These are phyloP conservation scores for Croton setiger DNA, from an alignment of 441 rosid genomes.

Conservation along the genomic window DNA sequence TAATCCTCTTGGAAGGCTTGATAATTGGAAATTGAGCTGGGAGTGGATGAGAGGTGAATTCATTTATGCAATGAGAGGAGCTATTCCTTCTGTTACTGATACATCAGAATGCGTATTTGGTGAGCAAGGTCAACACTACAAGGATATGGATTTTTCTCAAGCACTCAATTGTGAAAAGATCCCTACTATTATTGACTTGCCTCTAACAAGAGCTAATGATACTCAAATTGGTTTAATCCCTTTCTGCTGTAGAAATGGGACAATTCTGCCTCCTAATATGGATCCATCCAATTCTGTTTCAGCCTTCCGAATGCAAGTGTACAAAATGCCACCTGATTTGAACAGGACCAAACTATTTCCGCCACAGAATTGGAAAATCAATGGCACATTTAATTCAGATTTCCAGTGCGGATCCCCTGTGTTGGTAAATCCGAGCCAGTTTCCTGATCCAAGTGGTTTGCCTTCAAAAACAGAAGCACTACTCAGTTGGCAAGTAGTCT, in stretches of 20 bases:
- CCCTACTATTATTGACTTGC: conserved; percentile 78
- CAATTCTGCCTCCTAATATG: conserved; percentile 67
- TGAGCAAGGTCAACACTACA: conserved; percentile 48
- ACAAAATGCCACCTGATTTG: conserved; percentile 82
- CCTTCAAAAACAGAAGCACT: conserved; percentile 49
- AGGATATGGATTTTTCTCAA: conserved; percentile 47
- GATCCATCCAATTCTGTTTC: conserved; percentile 65
- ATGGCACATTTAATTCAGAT: conserved; percentile 63
- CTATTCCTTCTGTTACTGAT: conserved; percentile 59
- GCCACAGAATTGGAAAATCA: conserved; percentile 78
- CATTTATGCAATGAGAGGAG: conserved; percentile 71
- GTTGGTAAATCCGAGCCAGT: conserved; percentile 65
- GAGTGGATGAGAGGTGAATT: conserved; percentile 84
- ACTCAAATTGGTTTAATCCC: conserved; percentile 59
- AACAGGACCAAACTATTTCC: conserved; percentile 59
- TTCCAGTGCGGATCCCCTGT: conserved; percentile 72
- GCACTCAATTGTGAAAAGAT: conserved; percentile 65
- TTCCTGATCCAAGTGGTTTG: conserved; percentile 59
- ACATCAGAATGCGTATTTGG: conserved; percentile 68
- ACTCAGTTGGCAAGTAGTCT: conserved; percentile 88
- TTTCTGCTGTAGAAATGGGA: conserved; percentile 81
- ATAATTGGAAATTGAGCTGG: conserved; percentile 80
- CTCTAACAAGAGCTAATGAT: conserved; percentile 70
- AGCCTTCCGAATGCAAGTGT: conserved; percentile 70
- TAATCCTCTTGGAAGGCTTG: conserved; percentile 78